These are phyloP conservation scores for Phytophthora pluvialis DNA, from an alignment of 352 stramenopile genomes.

Conservation along the genomic window DNA sequence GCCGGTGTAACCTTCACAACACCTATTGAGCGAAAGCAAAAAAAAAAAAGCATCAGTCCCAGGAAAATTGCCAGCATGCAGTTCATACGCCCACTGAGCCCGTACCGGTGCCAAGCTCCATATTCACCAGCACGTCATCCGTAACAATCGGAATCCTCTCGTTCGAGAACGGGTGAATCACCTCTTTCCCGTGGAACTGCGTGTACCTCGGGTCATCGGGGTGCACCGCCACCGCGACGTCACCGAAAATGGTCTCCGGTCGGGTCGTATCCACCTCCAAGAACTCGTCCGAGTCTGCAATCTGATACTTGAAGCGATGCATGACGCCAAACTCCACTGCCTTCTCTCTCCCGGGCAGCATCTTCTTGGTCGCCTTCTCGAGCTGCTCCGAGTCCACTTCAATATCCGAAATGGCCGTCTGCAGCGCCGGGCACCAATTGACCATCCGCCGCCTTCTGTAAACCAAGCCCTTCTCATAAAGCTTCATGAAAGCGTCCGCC, in stretches of 20 bases:
- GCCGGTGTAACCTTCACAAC: slow-evolving; percentile 97
- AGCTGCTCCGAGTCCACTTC: slow-evolving; percentile 98
- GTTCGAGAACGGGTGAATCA: slow-evolving; percentile 95
- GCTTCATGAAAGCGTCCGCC: slow-evolving; percentile 75
- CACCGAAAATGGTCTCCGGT: slow-evolving; percentile 99
- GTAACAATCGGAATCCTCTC: slow-evolving; percentile 94
- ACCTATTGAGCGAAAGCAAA: slow-evolving; percentile 34
- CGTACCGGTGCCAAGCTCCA: slow-evolving; percentile 97
- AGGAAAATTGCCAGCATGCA: neutral
- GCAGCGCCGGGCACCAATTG: slow-evolving; percentile 97
- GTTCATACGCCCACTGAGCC: slow-evolving; percentile 38
- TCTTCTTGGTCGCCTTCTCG: slow-evolving; percentile 85
- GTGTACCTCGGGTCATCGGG: slow-evolving; percentile 95
- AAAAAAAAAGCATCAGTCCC: slow-evolving; percentile 4
- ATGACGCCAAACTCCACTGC: slow-evolving; percentile 88
- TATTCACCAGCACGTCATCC: slow-evolving; percentile 97
- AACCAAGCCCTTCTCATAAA: slow-evolving; percentile 97
- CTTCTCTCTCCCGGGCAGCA: slow-evolving; percentile 71
- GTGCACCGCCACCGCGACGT: slow-evolving; percentile 98
- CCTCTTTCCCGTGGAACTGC: slow-evolving; percentile 94
- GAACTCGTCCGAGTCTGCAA: slow-evolving; percentile 65
- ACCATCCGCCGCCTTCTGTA: slow-evolving; percentile 97
- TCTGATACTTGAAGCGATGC: slow-evolving; percentile 79
- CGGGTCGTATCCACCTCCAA: slow-evolving; percentile 97
- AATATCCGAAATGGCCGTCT: slow-evolving; percentile 96